Evolutionary conservation across 495 filamentous ascomycete species (phyloP).

Genomic region (Aspergillus saccharolyticus): DNA sequence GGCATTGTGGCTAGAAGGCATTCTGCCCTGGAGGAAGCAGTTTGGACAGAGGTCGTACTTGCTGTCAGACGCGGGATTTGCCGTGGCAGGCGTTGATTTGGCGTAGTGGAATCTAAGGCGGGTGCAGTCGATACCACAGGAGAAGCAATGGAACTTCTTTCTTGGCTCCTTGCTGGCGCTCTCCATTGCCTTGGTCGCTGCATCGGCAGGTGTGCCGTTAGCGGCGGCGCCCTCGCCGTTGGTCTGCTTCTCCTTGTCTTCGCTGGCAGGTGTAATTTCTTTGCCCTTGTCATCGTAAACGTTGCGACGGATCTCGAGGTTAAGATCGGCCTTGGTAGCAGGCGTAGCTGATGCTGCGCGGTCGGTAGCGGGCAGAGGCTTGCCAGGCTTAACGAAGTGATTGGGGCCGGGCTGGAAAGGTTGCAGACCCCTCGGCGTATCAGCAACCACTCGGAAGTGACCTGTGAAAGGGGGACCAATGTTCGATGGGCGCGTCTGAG

Average conservation of each 20-base stretch:
- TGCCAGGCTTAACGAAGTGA: conserved; percentile 66
- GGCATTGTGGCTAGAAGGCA: conserved; percentile 65
- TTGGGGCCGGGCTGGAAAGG: conserved; percentile 86
- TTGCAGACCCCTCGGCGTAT: conserved; percentile 91
- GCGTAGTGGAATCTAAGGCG: conserved; percentile 83
- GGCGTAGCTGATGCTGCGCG: conserved; percentile 67
- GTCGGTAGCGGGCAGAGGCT: conserved; percentile 63
- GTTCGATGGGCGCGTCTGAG: conserved; percentile 88
- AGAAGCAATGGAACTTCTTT: conserved; percentile 76
- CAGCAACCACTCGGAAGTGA: conserved; percentile 90
- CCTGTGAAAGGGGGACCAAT: conserved; percentile 96
- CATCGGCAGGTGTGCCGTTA: conserved; percentile 49
- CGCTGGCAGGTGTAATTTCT: conserved; percentile 57
- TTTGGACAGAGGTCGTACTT: conserved; percentile 84
- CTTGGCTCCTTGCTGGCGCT: conserved; percentile 54
- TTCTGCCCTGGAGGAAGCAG: conserved; percentile 77
- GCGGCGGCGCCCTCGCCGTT: conserved; percentile 66
- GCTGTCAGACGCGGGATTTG: conserved; percentile 54
- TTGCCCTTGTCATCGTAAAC: conserved; percentile 93
- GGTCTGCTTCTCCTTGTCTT: conserved; percentile 60
- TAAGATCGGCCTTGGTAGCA: conserved; percentile 71
- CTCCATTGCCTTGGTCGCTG: conserved; percentile 53
- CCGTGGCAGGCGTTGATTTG: conserved; percentile 52
- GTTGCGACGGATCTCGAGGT: conserved; percentile 86
- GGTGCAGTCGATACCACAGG: conserved; percentile 91